Evolutionary conservation across 495 filamentous ascomycete genomes (phyloP).

Genomic region (Penicillium lividum): DNA sequence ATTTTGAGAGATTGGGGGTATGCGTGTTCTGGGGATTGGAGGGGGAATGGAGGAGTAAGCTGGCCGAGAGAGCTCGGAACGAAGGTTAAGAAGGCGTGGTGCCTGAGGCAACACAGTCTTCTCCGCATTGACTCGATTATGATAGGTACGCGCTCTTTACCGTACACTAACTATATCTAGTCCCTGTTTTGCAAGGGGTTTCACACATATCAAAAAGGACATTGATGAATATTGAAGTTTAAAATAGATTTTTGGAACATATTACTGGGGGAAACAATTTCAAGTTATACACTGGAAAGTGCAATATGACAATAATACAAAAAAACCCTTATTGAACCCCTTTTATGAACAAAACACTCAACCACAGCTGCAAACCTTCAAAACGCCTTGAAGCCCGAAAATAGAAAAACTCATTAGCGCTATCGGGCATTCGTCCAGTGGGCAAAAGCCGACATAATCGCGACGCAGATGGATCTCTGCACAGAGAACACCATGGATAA

Average conservation of each 20-base stretch:
- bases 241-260: not conserved
- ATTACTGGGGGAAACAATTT: not conserved
- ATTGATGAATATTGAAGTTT: not conserved
- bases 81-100: not conserved
- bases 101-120: conserved; percentile 30
- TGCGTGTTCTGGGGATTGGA: conserved; percentile 2
- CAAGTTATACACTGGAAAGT: not conserved
- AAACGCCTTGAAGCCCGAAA: not conserved
- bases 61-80: conserved; percentile 13
- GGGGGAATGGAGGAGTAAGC: conserved; percentile 16
- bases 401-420: not conserved
- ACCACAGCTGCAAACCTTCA: not conserved
- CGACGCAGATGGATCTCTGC: not conserved
- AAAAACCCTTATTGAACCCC: not conserved
- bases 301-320: not conserved
- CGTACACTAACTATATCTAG: too few relatives aligned
- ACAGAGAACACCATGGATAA: not conserved
- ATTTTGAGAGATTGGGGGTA: conserved; percentile 26
- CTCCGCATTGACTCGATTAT: conserved; percentile 5
- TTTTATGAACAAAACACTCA: not conserved
- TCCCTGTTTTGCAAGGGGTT: not conserved
- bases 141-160: not conserved
- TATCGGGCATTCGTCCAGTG: not conserved
- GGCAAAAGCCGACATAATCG: not conserved
- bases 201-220: not conserved